Evolutionary conservation across 441 rosid genomes (phyloP), one percentile per base, ranked within the genome.

Genomic region (Pelargonium citronellum): DNA sequence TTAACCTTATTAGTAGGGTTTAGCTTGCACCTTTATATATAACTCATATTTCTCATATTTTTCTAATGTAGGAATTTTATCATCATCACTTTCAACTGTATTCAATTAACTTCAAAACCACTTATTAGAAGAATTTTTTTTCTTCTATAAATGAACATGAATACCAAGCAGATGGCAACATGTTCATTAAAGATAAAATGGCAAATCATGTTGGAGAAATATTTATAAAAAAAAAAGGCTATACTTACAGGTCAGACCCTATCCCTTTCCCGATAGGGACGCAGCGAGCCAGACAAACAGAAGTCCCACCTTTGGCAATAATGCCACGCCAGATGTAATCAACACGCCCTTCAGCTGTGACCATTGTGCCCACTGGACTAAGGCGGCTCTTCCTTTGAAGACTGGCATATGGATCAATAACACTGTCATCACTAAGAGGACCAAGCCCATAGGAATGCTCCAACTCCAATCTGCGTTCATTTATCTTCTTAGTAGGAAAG

Each of bases 221-320:
- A 61, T 24, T 20, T 37, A 37, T 6, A 69, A 37, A 7, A 64
- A 70, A 60, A 30, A 1, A 39, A 66, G 4, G 44, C 24, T 20
- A 71, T 46, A 86, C 95, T 87, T 78, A 89, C 95, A 89, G 80
- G 62, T 87, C 95, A 37, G 77, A 72, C 43, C 75, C 85, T 53
- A 81, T 77, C 70, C 86, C 85, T 72, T 82, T 86, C 64, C 88
- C 90, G 4, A 84, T 68, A 53, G 89, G 90, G 43, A 89, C 84
- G 75, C 91, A 88, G 62, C 86, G 87, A 69, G 92, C 90, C 73
- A 77, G 82, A 77, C 95, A 89, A 67, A 87, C 90, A 47, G 90
- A 87, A 7, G 87, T 87, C 75, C 95, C 95, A 66, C 95, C 95
- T 80, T 89, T 89, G 7, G 91, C 91, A 80, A 89, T 84, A 60